phyloP scores from a whole-genome alignment of 306 rosid genomes.

The Quercus glauca region DNA sequence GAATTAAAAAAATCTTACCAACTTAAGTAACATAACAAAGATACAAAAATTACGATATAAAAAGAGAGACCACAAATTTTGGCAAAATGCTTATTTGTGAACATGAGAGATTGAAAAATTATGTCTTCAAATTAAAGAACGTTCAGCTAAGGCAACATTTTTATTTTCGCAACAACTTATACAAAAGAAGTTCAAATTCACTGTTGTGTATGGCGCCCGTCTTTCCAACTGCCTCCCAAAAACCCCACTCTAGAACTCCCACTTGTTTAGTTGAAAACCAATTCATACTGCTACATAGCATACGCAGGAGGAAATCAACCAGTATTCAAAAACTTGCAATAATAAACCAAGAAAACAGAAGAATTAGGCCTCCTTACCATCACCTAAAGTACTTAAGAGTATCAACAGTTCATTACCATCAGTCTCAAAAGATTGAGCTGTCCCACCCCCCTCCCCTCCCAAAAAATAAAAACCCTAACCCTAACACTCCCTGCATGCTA shows the following conservation, averaged over 20 bases:
- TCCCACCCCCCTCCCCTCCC: background rate
- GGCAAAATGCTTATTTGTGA: background rate
- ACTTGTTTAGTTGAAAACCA: background rate
- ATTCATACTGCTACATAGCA: background rate
- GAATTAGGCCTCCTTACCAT: background rate
- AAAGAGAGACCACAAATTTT: background rate
- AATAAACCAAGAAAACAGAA: background rate
- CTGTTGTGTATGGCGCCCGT: no score
- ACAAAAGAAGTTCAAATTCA: no score
- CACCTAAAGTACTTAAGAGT: background rate
- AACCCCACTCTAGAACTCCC: no score
- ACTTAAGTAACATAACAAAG: background rate
- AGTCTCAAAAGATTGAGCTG: background rate
- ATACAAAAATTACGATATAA: background rate
- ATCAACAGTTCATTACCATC: background rate
- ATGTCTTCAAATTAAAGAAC: no score
- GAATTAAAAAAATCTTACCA: background rate
- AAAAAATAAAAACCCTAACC: background rate
- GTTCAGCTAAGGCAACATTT: no score
- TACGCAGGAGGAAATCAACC: background rate
- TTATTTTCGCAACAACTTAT: no score
- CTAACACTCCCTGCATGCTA: background rate
- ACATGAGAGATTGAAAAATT: background rate
- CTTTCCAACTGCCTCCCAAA: no score
- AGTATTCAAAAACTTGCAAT: background rate